Evolutionary conservation across 2,329 filamentous ascomycete species (phyloP), one percentile per base, ranked within the genome.

Genomic region (Aspergillus ibericus): DNA sequence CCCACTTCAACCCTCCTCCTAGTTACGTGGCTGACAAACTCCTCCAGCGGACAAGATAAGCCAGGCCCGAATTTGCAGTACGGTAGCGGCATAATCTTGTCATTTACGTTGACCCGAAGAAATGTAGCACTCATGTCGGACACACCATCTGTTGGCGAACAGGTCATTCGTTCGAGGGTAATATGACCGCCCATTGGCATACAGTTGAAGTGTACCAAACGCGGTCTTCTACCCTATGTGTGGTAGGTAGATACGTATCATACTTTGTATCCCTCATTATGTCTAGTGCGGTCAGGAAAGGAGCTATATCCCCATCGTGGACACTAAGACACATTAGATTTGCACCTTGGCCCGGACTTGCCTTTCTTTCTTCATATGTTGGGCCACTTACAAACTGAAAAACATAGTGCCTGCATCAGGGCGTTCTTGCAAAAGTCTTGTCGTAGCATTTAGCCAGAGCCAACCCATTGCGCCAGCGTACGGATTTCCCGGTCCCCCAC

Each of bases 271-370:
- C 70, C 15, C 67, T 72, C 55, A 84, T 78, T 10, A 85, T 71
- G 54, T 82, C 78, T 1, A 86, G 73, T 0, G 82, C 78, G 3
- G 82, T 75, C 15, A 86, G 69, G 66, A 85, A 78, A 1, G 82
- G 82, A 1, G 83, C 76, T 20, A 86, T 83, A 59, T 86, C 84
- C 34, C 82, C 83, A 62, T 86, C 84, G 59, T 86, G 84, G 4
- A 83, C 83, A 61, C 75, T 77, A 51, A 18, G 16, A 62, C 10
- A 18, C 6, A 40, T 52, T 38, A 52, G 20, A 16, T 16, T 9
- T 27, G 22, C 3, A 38, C 18, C 13, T 22, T 7, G 5, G 18
- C 38, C 4, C 18, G n/a, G 29, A 3, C 4, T 10, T 10, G 7
- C 6, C 8, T 10, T 32, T 10, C 38, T 42, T 15, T 3, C 18